Evolutionary conservation across 2,329 filamentous ascomycete genomes (phyloP).

Genomic region (Penicillium sp.): DNA sequence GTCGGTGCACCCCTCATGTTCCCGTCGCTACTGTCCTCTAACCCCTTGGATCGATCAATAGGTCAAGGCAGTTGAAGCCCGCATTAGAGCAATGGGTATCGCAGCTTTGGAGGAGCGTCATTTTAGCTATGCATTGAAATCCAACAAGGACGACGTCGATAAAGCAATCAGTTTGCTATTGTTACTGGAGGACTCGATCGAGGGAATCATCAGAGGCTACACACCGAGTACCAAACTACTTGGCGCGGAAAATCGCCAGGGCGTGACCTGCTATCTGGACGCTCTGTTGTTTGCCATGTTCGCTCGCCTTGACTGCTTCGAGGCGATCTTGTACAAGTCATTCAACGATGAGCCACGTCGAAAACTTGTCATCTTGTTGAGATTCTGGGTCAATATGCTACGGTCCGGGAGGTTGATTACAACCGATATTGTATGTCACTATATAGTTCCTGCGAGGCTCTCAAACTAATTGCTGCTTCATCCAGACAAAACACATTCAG

Average conservation of each 20-base stretch:
- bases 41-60: conserved; percentile 20
- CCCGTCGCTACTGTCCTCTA: conserved; percentile 6
- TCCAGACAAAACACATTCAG: conserved; percentile 76
- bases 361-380: conserved; percentile 72
- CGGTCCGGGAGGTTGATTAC: conserved; percentile 81
- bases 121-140: conserved; percentile 60
- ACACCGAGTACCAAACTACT: conserved; percentile 69
- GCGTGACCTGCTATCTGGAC: conserved; percentile 93
- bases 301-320: conserved; percentile 82
- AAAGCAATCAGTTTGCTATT: conserved; percentile 74
- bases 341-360: conserved; percentile 71
- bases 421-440: conserved; percentile 67
- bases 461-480: background rate
- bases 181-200: conserved; percentile 76
- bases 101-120: conserved; percentile 61
- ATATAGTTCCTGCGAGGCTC: background rate
- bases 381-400: conserved; percentile 92
- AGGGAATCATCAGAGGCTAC: conserved; percentile 75
- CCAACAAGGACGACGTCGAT: conserved; percentile 67
- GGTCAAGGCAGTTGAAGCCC: conserved; percentile 55
- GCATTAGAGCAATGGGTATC: conserved; percentile 55
- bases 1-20: conserved; percentile 19
- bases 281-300: conserved; percentile 95
- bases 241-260: conserved; percentile 81
- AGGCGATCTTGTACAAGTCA: conserved; percentile 82